Evolutionary conservation across 2,329 filamentous ascomycete species (phyloP).

Genomic region (Talaromyces sp.): DNA sequence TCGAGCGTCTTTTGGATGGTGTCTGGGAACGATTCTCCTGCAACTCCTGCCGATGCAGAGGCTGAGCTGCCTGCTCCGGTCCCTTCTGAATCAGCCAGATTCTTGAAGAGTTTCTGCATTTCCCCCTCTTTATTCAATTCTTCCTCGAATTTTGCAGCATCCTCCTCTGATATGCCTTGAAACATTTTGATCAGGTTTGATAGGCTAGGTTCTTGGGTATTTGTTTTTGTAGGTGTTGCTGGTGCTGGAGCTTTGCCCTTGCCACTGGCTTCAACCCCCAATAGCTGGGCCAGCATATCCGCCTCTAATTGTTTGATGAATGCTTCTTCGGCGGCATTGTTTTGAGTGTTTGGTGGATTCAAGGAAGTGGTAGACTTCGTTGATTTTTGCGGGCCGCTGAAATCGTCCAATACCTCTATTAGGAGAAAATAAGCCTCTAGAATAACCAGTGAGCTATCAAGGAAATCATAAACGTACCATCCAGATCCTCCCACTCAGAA

Average conservation of each 20-base stretch:
- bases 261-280: slow-evolving; percentile 57
- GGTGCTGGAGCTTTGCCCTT: slow-evolving; percentile 23
- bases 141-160: background rate
- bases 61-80: slow-evolving; percentile 24
- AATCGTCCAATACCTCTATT: slow-evolving; percentile 83
- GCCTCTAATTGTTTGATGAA: slow-evolving; percentile 84
- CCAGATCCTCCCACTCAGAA: slow-evolving; percentile 91
- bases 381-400: slow-evolving; percentile 59
- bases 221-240: background rate
- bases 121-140: background rate
- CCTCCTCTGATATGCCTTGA: background rate
- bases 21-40: slow-evolving; percentile 68
- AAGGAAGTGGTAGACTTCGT: slow-evolving; percentile 20
- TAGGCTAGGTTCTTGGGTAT: background rate
- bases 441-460: background rate
- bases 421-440: background rate
- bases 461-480: slow-evolving; percentile 56
- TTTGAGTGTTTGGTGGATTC: slow-evolving; percentile 15
- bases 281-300: slow-evolving; percentile 71
- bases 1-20: slow-evolving; percentile 94
- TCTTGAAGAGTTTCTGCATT: background rate
- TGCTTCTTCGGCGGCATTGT: slow-evolving; percentile 33
- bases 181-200: background rate
- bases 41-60: slow-evolving; percentile 46
- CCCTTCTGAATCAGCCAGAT: slow-evolving; percentile 7